phyloP scores from a whole-genome alignment of 1,284 basidiomycete species.

The Trametes pubescens region DNA sequence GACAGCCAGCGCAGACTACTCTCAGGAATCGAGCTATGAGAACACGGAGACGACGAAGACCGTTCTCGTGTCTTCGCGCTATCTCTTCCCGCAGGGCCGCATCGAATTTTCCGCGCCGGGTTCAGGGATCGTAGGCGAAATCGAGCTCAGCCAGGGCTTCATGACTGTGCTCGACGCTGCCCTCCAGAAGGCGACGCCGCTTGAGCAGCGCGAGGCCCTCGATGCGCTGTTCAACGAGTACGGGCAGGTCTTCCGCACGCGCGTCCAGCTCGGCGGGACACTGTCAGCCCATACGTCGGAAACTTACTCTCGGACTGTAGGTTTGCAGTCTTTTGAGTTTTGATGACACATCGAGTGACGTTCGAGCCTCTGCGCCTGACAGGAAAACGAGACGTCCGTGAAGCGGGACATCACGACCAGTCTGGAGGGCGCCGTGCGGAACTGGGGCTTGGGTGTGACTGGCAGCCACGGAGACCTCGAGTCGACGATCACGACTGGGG shows the following conservation, averaged over 20 bases:
- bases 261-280: neutral
- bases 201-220: neutral
- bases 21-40: neutral
- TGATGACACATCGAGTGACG: neutral
- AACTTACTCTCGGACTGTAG: neutral
- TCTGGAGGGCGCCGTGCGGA: neutral
- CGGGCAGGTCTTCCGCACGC: neutral
- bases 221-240: neutral
- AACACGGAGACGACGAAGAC: conserved; percentile 1
- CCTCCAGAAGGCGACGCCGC: neutral
- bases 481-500: neutral
- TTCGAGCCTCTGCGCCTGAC: neutral
- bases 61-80: neutral
- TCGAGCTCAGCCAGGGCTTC: neutral
- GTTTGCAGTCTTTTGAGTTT: neutral
- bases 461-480: neutral
- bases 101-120: neutral
- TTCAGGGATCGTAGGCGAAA: neutral
- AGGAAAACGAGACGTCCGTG: neutral
- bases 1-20: neutral
- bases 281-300: neutral
- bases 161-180: neutral
- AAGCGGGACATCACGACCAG: neutral
- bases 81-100: conserved; percentile 1
- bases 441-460: neutral